Evolutionary conservation across 768 basidiomycete genomes (phyloP).

Genomic region (Rhodotorula kratochvilovae): DNA sequence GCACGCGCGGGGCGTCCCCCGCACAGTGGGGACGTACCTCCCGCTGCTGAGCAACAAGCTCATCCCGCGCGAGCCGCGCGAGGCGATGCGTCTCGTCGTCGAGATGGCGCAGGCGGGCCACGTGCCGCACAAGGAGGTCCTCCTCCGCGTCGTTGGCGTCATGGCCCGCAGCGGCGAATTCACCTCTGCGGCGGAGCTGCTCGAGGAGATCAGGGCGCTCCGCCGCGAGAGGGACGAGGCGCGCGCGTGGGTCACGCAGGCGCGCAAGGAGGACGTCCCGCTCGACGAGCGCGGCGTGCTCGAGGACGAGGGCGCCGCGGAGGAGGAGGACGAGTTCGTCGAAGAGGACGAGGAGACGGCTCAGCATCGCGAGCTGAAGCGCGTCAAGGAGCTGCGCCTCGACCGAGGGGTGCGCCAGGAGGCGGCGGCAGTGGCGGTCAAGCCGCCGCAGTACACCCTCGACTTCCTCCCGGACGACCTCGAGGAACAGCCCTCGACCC

Average conservation of each 20-base stretch:
- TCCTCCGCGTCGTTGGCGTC: constrained; percentile 33
- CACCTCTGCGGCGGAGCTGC: not conserved
- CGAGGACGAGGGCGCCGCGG: not conserved
- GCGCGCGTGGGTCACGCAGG: constrained; percentile 49
- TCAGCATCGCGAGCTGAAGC: not conserved
- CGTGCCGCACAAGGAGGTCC: not conserved
- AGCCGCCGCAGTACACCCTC: not conserved
- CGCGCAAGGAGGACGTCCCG: not conserved
- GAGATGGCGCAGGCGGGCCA: constrained; percentile 16
- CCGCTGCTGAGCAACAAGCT: constrained; percentile 20
- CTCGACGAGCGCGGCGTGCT: not conserved
- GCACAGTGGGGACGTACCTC: constrained; percentile 7
- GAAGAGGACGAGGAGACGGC: not conserved
- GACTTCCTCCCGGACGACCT: not conserved
- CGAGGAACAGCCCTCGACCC: not conserved
- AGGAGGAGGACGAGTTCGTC: not conserved
- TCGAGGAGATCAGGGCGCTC: not conserved
- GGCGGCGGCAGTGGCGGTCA: not conserved
- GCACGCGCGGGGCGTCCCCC: not conserved
- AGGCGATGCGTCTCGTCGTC: not conserved
- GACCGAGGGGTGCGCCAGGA: not conserved
- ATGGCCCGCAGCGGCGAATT: constrained; percentile 3
- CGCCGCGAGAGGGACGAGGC: constrained; percentile 30
- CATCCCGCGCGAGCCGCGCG: constrained; percentile 14
- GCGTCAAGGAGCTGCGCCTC: not conserved